Percentiles rank a stretch among this genome's conserved stretches.
These are phyloP conservation scores for Beta lomatogona DNA, from an alignment of 179 eudicot species.

Conservation along the genomic window DNA sequence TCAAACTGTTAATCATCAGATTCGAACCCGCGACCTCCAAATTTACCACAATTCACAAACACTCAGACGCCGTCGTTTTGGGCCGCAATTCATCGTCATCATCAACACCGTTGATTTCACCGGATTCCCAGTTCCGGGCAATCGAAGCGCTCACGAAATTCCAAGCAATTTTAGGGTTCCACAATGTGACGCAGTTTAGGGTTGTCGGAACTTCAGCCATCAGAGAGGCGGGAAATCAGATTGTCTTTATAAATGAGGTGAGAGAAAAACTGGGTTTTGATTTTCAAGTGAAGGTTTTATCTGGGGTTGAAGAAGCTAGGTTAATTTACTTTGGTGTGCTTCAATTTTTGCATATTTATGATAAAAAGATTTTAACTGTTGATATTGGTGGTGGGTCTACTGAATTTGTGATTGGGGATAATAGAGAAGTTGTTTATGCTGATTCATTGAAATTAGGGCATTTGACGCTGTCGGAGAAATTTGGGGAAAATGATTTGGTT, in stretches of 20 bases:
- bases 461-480: constrained; percentile 52
- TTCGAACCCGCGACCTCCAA: constrained; percentile 44
- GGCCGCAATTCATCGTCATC: constrained; percentile 35
- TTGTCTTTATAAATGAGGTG: constrained; percentile 36
- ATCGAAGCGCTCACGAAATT: constrained; percentile 42
- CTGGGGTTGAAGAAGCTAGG: constrained; percentile 69
- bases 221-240: constrained; percentile 48
- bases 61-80: constrained; percentile 49
- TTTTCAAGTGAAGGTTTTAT: constrained; percentile 43
- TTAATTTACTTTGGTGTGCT: constrained; percentile 54
- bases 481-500: constrained; percentile 32
- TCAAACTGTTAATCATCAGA: constrained; percentile 59
- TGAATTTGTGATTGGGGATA: constrained; percentile 55
- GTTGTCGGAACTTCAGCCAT: constrained; percentile 76
- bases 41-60: constrained; percentile 46
- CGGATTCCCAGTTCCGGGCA: constrained; percentile 41
- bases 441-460: constrained; percentile 61
- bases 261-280: constrained; percentile 41
- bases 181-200: constrained; percentile 35
- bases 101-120: constrained; percentile 37
- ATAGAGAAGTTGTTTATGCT: constrained; percentile 43
- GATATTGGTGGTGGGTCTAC: constrained; percentile 88
- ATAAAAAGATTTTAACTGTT: constrained; percentile 39
- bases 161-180: constrained; percentile 37
- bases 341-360: constrained; percentile 46